phyloP scores from a whole-genome alignment of 208 protist species.

The Crithidia thermophila region DNA sequence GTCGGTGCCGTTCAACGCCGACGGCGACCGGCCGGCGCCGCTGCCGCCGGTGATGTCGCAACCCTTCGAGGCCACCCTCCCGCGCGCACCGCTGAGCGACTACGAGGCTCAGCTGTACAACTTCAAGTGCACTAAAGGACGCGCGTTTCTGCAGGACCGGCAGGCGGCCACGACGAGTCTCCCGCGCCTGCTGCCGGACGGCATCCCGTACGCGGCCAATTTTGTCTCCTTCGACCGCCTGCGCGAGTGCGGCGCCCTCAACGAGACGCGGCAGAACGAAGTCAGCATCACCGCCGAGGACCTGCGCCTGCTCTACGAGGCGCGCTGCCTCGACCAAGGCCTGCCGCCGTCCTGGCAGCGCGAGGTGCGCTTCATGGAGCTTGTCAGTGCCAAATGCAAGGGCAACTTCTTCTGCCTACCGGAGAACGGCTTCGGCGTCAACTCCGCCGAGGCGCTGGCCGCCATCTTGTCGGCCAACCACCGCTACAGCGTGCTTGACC shows the following conservation, averaged over 20 bases:
- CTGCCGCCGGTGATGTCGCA: neutral
- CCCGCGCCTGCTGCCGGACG: slow-evolving; percentile 79
- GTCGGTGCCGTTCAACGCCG: neutral
- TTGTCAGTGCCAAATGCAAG: slow-evolving; percentile 88
- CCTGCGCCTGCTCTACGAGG: slow-evolving; percentile 81
- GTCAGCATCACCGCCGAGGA: slow-evolving; percentile 80
- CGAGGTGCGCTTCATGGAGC: slow-evolving; percentile 92
- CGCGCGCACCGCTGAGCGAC: neutral
- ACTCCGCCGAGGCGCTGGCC: slow-evolving; percentile 75
- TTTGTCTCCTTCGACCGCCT: slow-evolving; percentile 89
- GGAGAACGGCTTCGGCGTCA: slow-evolving; percentile 85
- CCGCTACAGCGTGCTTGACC: slow-evolving; percentile 89
- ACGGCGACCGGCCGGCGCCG: neutral
- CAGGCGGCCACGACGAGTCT: slow-evolving; percentile 41
- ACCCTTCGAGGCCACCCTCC: neutral
- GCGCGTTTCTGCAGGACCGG: slow-evolving; percentile 76
- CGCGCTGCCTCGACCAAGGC: slow-evolving; percentile 88
- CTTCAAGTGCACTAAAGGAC: slow-evolving; percentile 63
- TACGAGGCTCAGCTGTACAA: slow-evolving; percentile 63
- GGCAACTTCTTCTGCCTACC: slow-evolving; percentile 88
- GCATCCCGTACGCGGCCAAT: slow-evolving; percentile 85
- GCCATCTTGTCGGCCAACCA: slow-evolving; percentile 81
- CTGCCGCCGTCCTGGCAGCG: slow-evolving; percentile 85
- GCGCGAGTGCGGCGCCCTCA: slow-evolving; percentile 57
- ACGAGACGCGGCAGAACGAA: slow-evolving; percentile 44